Conservation (phyloP, 345 rosid species). For the Salix purpurea region DNA sequence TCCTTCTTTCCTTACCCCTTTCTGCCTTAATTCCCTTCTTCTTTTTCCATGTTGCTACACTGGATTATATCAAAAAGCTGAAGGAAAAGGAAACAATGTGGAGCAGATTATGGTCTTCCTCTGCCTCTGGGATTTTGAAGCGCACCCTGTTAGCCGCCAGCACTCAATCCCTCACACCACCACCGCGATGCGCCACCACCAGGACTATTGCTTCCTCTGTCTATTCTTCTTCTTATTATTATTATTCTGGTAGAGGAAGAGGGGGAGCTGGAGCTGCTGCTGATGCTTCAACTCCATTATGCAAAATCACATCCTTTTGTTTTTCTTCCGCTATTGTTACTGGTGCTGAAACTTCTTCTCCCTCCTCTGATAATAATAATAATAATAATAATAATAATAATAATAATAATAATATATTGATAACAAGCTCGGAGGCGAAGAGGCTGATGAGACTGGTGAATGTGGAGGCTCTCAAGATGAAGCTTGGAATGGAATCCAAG, state of each 20-base stretch:
- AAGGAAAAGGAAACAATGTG: conserved; percentile 19
- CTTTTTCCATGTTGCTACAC: too few species aligned
- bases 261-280: neutral
- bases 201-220: neutral
- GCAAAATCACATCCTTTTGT: neutral
- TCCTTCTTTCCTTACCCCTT: too few species aligned
- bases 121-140: conserved; percentile 13
- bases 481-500: conserved; percentile 59
- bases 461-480: conserved; percentile 65
- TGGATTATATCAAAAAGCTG: too few species aligned
- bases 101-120: conserved; percentile 25
- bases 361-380: too few species aligned
- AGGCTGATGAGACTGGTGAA: conserved; percentile 82
- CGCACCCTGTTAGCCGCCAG: conserved; percentile 11
- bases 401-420: neutral
- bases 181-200: neutral
- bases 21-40: too few species aligned
- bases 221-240: neutral
- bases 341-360: neutral
- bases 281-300: neutral
- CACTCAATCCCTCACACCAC: neutral
- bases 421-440: conserved; percentile 60
- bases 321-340: neutral
- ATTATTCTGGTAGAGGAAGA: neutral
- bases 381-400: neutral